A percentile compares a stretch with the other conserved stretches of the same genome.
Evolutionary conservation across 2,329 filamentous ascomycete genomes (phyloP).

Genomic region (Grosmannia penicillata): DNA sequence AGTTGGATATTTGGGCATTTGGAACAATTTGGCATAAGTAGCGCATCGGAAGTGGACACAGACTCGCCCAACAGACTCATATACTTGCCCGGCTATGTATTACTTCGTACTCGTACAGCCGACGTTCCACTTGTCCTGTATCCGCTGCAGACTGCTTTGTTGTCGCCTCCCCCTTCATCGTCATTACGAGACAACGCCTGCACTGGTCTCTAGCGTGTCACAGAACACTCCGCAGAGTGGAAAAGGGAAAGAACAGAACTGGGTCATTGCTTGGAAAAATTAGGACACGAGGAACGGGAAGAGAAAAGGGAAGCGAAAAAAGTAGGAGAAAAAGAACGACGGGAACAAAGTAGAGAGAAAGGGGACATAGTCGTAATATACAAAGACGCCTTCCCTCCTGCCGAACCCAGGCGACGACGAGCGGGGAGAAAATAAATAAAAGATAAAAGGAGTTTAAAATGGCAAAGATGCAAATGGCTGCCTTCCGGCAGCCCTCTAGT

Average conservation of each 20-base stretch:
- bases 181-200: no score
- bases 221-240: no score
- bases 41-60: not conserved
- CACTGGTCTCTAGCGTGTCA: no score
- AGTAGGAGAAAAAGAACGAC: not conserved
- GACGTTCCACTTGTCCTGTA: no score
- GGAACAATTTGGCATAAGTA: no score
- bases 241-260: not conserved
- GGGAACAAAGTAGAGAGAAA: not conserved
- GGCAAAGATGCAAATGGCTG: not conserved
- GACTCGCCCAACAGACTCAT: no score
- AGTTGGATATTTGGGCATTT: no score
- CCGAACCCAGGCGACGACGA: conserved; percentile 4
- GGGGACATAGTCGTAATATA: conserved; percentile 4
- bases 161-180: no score
- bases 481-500: not conserved
- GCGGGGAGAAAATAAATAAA: not conserved
- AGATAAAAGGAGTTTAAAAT: not conserved
- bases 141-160: no score
- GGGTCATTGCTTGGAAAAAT: no score
- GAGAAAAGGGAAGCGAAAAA: not conserved
- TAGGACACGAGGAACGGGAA: not conserved
- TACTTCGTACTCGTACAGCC: no score
- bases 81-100: no score
- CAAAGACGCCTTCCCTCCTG: conserved; percentile 8